Percentiles rank a stretch among this genome's conserved stretches.
phyloP scores from a whole-genome alignment of 345 rosid species.

The Citrus trifoliata region DNA sequence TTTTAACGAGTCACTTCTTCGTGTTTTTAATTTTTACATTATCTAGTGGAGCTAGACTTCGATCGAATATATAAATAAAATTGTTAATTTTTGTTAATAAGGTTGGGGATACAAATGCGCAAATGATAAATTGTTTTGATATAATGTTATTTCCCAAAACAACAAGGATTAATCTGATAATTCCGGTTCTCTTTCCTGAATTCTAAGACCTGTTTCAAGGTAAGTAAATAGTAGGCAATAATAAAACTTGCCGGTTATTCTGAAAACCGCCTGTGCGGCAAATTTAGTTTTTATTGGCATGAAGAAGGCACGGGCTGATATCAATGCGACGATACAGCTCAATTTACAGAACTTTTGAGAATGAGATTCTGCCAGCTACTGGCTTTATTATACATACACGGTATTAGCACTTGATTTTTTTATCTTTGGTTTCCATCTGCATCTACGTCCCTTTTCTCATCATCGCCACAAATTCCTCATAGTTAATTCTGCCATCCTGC shows the following conservation, averaged over 20 bases:
- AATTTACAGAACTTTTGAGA: background rate
- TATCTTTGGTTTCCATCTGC: constrained; percentile 8
- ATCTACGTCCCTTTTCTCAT: constrained; percentile 62
- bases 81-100: too few relatives aligned
- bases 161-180: background rate
- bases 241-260: background rate
- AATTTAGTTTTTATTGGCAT: background rate
- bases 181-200: too few relatives aligned
- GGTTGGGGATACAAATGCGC: background rate
- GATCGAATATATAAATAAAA: too few relatives aligned
- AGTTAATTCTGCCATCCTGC: constrained; percentile 76
- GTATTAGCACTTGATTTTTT: background rate
- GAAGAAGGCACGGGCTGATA: background rate
- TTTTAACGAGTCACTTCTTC: too few relatives aligned
- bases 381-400: background rate
- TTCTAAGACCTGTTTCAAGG: too few relatives aligned
- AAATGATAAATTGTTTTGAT: too few relatives aligned
- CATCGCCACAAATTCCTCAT: constrained; percentile 69
- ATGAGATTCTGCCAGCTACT: background rate
- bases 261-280: background rate
- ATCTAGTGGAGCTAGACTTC: too few relatives aligned
- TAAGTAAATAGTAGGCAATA: too few relatives aligned
- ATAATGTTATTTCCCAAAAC: background rate
- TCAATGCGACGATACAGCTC: background rate
- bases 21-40: background rate